Evolutionary conservation across 2,329 filamentous ascomycete species (phyloP), one percentile per base, ranked within the genome.

Genomic region (Fusarium sp.): DNA sequence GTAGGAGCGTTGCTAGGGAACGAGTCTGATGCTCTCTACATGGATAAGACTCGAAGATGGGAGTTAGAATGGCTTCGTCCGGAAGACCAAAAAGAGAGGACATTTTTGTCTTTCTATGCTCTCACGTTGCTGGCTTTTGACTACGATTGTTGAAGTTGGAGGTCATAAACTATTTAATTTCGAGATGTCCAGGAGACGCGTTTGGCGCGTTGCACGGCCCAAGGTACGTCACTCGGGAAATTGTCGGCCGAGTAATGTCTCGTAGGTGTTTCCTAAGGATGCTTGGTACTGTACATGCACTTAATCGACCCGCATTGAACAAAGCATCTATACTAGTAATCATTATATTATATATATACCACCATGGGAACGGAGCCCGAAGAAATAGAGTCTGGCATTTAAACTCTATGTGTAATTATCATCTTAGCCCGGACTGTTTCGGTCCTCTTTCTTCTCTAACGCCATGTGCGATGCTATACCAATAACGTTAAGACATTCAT

Each of bases 1-100:
- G 79, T 27, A 90, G 73, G 7, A 91, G 82, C 3, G 86, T 86
- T 22, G 86, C 81, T 12, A 91, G 79, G 18, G 87, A 82, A n/a
- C 84, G 83, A 60, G 89, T 88, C 77, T 91, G 88, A 51, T 82
- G 78, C 49, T 88, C 86, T 58, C 89, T 84, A 65, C 87, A 88
- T 10, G 88, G 88, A 65, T 87, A 90, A 20, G 72, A 79, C 47
- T 84, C 77, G 30, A 81, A 74, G 9, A 90, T 74, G 5, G 83
- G 77, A 4, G 83, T 77, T 10, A 86, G 75, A 10, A 87, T 70
- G 37, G 82, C 75, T 72, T 89, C 87, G 53, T 86, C 84, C 4
- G 87, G 87, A 16, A 87, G 80, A 61, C 81, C 76, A 74, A 89
- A 88, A 18, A 85, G 75, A 8, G 80, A 74, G 4, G 75, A 66